Percentiles rank a stretch among this genome's conserved stretches.
phyloP scores from a whole-genome alignment of 306 rosid species.

The Vigna trinervia region DNA sequence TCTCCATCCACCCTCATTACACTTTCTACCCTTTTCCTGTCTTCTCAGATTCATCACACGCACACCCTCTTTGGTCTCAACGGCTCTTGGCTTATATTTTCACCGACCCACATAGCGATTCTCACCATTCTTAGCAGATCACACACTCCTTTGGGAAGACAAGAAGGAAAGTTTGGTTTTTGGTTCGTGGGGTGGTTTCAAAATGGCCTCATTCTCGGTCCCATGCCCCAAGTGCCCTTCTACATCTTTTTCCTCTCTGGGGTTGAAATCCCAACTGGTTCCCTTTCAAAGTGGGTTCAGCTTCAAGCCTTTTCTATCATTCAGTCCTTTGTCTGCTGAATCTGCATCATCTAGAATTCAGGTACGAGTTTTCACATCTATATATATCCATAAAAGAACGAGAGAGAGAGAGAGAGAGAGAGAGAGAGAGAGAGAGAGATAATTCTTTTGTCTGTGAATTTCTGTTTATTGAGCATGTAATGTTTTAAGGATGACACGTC shows the following conservation, averaged over 20 bases:
- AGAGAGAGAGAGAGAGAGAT: neutral
- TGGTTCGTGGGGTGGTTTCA: slow-evolving; percentile 42
- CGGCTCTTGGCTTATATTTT: slow-evolving; percentile 41
- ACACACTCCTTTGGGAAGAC: slow-evolving; percentile 13
- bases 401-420: neutral
- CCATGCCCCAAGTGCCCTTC: slow-evolving; percentile 65
- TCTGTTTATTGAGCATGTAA: neutral
- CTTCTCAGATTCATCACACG: slow-evolving; percentile 39
- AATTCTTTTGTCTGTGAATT: neutral
- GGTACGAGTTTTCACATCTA: slow-evolving; percentile 33
- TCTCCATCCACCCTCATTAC: slow-evolving; percentile 41
- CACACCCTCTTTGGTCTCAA: slow-evolving; percentile 45
- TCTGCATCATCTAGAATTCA: slow-evolving; percentile 43
- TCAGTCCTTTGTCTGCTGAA: slow-evolving; percentile 53
- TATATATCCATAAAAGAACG: too few relatives aligned
- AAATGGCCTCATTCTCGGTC: slow-evolving; percentile 68
- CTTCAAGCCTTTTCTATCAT: slow-evolving; percentile 46
- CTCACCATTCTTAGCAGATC: slow-evolving; percentile 32
- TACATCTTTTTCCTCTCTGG: slow-evolving; percentile 45
- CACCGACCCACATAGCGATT: slow-evolving; percentile 40
- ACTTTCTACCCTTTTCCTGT: neutral
- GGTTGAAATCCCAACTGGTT: slow-evolving; percentile 43
- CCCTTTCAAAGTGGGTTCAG: slow-evolving; percentile 46
- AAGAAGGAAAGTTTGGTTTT: slow-evolving; percentile 29
- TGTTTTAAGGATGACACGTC: neutral